Evolutionary conservation across 2,329 filamentous ascomycete species (phyloP).

Genomic region (Daldinia sp.): DNA sequence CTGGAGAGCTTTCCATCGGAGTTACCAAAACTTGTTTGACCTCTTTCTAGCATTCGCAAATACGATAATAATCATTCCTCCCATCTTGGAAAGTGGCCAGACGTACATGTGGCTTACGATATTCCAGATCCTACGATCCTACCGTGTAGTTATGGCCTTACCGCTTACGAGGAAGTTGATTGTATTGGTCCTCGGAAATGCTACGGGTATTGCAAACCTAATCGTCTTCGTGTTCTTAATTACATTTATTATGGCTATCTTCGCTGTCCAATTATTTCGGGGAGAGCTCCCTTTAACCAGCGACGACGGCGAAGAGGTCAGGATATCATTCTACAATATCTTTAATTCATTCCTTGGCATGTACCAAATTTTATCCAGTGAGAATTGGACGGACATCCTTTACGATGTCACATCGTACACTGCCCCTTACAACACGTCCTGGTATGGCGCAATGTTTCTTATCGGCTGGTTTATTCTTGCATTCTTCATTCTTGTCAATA

Average conservation of each 20-base stretch:
- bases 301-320: conserved; percentile 66
- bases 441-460: conserved; percentile 91
- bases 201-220: conserved; percentile 89
- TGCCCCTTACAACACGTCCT: conserved; percentile 73
- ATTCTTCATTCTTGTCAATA: conserved; percentile 96
- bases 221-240: conserved; percentile 97
- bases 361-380: conserved; percentile 96
- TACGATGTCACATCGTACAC: conserved; percentile 82
- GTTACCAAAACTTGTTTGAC: conserved; percentile 80
- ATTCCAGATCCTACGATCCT: conserved; percentile 92
- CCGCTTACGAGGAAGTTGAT: conserved; percentile 89
- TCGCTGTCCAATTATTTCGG: conserved; percentile 91
- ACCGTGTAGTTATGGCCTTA: conserved; percentile 89
- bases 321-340: conserved; percentile 85
- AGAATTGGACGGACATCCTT: conserved; percentile 91
- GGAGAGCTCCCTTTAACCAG: conserved; percentile 79
- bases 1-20: conserved; percentile 81
- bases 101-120: conserved; percentile 87
- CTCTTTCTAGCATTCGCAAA: conserved; percentile 82
- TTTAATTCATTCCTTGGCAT: conserved; percentile 97
- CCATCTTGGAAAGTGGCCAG: conserved; percentile 74
- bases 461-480: conserved; percentile 95
- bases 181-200: conserved; percentile 86
- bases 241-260: conserved; percentile 91
- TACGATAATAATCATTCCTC: conserved; percentile 83